These are phyloP conservation scores for Agaricus subrufescens DNA, from an alignment of 768 basidiomycete genomes.

Conservation along the genomic window DNA sequence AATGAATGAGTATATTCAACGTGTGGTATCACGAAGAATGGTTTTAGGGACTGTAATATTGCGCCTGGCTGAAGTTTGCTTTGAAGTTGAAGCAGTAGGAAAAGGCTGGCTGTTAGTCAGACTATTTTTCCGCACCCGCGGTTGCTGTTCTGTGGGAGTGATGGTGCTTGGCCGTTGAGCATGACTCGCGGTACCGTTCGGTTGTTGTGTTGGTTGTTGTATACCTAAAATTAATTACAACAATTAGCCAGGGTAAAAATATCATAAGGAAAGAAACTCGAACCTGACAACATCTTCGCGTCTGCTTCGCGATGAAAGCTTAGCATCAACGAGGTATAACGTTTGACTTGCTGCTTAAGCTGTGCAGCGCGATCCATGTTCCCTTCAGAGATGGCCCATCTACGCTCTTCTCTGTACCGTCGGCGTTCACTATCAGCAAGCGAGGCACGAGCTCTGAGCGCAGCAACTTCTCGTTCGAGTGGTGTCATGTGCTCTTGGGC, in stretches of 20 bases:
- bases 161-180: not conserved
- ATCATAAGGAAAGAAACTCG: conserved; percentile 8
- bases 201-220: not conserved
- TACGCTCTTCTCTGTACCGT: conserved; percentile 79
- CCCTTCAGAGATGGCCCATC: conserved; percentile 81
- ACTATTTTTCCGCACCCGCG: conserved; percentile 4
- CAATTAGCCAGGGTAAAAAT: not conserved
- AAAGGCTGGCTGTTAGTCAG: conserved; percentile 1
- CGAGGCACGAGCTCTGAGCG: conserved; percentile 71
- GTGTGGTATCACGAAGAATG: conserved; percentile 4
- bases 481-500: conserved; percentile 55
- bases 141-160: not conserved
- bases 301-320: conserved; percentile 80
- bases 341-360: conserved; percentile 81
- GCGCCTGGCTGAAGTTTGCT: conserved; percentile 1
- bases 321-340: conserved; percentile 75
- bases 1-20: not conserved
- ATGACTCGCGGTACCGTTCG: not conserved
- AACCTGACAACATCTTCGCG: conserved; percentile 60
- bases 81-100: not conserved
- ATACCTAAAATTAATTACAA: not conserved
- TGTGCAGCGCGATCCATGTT: conserved; percentile 71
- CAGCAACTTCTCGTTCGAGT: conserved; percentile 69
- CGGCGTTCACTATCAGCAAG: conserved; percentile 80
- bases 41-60: not conserved